These are phyloP conservation scores for Solanum bukasovii DNA, from an alignment of 257 asterid genomes.

Conservation along the genomic window DNA sequence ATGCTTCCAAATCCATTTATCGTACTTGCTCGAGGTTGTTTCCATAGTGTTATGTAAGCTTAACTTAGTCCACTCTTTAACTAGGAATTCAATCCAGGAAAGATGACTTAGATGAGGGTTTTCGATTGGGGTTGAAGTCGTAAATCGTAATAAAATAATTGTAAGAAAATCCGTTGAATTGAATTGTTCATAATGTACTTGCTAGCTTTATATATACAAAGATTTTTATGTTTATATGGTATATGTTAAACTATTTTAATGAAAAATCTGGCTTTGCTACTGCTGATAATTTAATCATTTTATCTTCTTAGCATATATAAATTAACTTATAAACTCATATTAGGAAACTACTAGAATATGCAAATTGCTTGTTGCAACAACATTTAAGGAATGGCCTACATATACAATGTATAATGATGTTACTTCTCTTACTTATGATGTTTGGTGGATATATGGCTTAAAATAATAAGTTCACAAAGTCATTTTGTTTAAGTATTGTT, in stretches of 20 bases:
- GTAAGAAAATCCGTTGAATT: rapidly evolving
- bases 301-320: background rate
- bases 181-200: background rate
- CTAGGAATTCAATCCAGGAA: background rate
- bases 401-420: background rate
- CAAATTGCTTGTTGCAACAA: background rate
- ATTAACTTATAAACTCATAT: background rate
- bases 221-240: background rate
- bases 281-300: background rate
- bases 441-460: background rate
- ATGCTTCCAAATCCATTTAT: background rate
- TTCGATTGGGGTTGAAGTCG: background rate
- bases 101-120: background rate
- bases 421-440: background rate
- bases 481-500: background rate
- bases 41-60: background rate
- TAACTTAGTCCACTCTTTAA: background rate
- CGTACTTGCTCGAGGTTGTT: background rate
- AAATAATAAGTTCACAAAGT: background rate
- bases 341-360: background rate
- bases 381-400: slow-evolving; percentile 8
- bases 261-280: rapidly evolving
- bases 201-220: background rate
- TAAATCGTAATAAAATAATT: background rate
- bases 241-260: background rate